A percentile compares a stretch with the other conserved stretches of the same genome.
Conservation (phyloP, 352 stramenopile species). For the Globisporangium spinosum region DNA sequence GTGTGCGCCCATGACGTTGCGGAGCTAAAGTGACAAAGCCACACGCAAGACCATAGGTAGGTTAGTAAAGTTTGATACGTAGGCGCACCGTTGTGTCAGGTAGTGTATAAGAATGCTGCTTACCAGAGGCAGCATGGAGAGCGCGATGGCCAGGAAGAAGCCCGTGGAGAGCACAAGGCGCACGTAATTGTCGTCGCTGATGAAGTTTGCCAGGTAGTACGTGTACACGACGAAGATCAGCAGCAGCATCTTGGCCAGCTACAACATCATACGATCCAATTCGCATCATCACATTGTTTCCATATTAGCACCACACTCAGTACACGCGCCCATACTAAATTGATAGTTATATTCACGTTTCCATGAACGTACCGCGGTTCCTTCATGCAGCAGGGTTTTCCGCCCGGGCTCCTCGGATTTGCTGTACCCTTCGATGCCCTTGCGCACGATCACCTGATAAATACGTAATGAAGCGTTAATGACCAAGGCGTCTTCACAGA, state of each 20-base stretch:
- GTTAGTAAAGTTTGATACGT: background rate
- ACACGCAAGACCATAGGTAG: background rate
- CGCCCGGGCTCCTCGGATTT: constrained; percentile 54
- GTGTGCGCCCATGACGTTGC: constrained; percentile 65
- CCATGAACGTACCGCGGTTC: constrained; percentile 33
- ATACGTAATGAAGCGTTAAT: background rate
- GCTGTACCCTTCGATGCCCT: constrained; percentile 57
- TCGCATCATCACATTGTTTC: background rate
- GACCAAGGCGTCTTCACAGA: background rate
- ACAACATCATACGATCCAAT: background rate
- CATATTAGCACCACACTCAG: background rate
- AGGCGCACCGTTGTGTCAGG: background rate
- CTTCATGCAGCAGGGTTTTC: constrained; percentile 64
- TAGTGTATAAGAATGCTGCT: background rate
- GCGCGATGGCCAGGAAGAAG: constrained; percentile 66
- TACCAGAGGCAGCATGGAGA: constrained; percentile 58
- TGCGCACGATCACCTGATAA: constrained; percentile 48
- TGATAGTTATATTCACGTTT: too few relatives aligned
- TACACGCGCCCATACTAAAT: too few relatives aligned
- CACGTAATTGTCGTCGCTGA: constrained; percentile 49
- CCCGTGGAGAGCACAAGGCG: constrained; percentile 54
- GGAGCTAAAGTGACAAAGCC: constrained; percentile 28
- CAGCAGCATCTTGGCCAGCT: constrained; percentile 65
- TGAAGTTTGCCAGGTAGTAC: constrained; percentile 54
- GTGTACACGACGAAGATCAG: constrained; percentile 74